Percentiles rank a stretch among this genome's conserved stretches.
Conservation (phyloP, 495 filamentous ascomycete species). For the Haplographium delicatum region DNA sequence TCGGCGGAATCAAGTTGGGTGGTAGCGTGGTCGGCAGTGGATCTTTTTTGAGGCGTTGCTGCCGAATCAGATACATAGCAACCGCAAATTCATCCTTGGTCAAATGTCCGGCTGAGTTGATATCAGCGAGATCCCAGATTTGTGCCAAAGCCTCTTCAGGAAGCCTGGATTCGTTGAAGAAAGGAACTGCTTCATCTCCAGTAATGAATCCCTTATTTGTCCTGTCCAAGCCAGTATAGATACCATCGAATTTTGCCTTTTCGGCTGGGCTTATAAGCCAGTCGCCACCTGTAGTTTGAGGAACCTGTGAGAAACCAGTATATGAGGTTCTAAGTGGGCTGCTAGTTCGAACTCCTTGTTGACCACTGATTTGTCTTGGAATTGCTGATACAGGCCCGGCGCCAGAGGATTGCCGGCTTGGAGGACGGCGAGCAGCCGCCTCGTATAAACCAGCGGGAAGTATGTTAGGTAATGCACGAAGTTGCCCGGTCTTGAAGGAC, state of each 20-base stretch:
- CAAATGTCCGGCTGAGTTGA: slow-evolving; percentile 81
- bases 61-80: slow-evolving; percentile 92
- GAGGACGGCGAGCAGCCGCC: slow-evolving; percentile 70
- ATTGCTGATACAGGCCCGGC: slow-evolving; percentile 51
- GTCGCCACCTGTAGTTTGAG: slow-evolving; percentile 56
- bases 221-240: slow-evolving; percentile 79
- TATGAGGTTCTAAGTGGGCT: slow-evolving; percentile 64
- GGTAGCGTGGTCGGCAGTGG: slow-evolving; percentile 70
- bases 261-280: slow-evolving; percentile 82
- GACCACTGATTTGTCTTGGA: slow-evolving; percentile 67
- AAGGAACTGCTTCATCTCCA: slow-evolving; percentile 89
- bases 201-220: slow-evolving; percentile 74
- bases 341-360: slow-evolving; percentile 52
- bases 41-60: slow-evolving; percentile 71
- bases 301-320: slow-evolving; percentile 36
- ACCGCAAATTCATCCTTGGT: slow-evolving; percentile 91
- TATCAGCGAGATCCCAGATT: slow-evolving; percentile 96
- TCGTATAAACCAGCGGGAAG: slow-evolving; percentile 87
- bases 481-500: slow-evolving; percentile 76
- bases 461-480: slow-evolving; percentile 73
- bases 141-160: slow-evolving; percentile 88
- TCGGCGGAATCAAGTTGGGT: slow-evolving; percentile 78
- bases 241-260: slow-evolving; percentile 77
- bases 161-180: slow-evolving; percentile 87
- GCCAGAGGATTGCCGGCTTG: slow-evolving; percentile 42